phyloP scores from a whole-genome alignment of 306 rosid genomes.

The Cicer bijugum region DNA sequence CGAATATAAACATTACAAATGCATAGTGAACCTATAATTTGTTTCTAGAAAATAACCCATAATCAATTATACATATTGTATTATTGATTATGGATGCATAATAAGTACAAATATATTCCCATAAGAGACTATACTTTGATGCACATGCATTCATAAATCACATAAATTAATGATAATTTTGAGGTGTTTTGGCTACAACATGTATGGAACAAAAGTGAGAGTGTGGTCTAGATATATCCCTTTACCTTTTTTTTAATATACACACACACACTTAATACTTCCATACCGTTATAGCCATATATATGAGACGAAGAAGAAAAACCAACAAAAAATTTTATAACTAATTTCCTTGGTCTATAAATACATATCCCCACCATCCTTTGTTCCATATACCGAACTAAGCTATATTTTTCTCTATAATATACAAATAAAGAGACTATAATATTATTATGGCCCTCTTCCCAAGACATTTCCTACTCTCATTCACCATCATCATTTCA shows the following conservation, averaged over 20 bases:
- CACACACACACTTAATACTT: not conserved
- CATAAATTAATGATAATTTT: not conserved
- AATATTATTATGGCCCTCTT: constrained; percentile 49
- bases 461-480: constrained; percentile 22
- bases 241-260: too few relatives aligned
- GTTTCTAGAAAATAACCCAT: too few relatives aligned
- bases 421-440: not conserved
- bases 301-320: not conserved
- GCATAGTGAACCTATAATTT: fast-evolving
- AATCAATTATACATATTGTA: too few relatives aligned
- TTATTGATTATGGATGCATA: too few relatives aligned
- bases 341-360: constrained; percentile 42
- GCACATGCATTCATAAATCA: not conserved
- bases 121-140: not conserved
- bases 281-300: constrained; percentile 9
- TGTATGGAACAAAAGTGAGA: constrained; percentile 42
- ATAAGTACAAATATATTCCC: too few relatives aligned
- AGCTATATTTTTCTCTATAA: constrained; percentile 4
- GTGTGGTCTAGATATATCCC: not conserved
- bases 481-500: constrained; percentile 42
- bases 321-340: not conserved
- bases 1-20: too few relatives aligned
- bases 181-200: not conserved
- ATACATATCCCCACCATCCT: constrained; percentile 37
- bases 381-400: constrained; percentile 32